Conservation (phyloP, 192 early-diverging fungal species). For the Geosiphon pyriformis region DNA sequence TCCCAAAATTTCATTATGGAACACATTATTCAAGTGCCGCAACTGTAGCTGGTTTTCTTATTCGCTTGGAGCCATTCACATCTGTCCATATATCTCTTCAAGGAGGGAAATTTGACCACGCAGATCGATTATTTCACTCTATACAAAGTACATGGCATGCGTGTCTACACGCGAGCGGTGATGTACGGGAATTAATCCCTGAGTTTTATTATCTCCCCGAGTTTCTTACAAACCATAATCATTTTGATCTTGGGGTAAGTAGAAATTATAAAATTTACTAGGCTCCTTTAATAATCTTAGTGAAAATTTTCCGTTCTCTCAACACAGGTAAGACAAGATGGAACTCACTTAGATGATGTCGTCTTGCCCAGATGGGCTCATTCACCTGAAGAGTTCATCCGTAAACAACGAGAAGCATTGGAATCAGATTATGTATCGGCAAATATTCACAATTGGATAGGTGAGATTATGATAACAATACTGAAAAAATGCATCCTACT, state of each 20-base stretch:
- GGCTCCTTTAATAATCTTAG: no score
- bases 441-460: slow-evolving; percentile 74
- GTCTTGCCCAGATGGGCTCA: slow-evolving; percentile 69
- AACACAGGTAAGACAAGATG: slow-evolving; percentile 19
- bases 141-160: slow-evolving; percentile 61
- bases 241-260: slow-evolving; percentile 45
- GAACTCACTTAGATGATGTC: slow-evolving; percentile 37
- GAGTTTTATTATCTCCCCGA: slow-evolving; percentile 91
- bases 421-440: slow-evolving; percentile 71
- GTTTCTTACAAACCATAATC: slow-evolving; percentile 63
- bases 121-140: slow-evolving; percentile 68
- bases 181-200: slow-evolving; percentile 86
- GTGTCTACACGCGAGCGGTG: slow-evolving; percentile 42
- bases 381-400: slow-evolving; percentile 75
- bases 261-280: no score
- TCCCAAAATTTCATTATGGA: slow-evolving; percentile 73
- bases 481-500: not conserved
- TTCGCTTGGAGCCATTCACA: slow-evolving; percentile 82
- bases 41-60: slow-evolving; percentile 72
- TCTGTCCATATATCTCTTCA: slow-evolving; percentile 30
- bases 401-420: slow-evolving; percentile 70
- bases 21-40: slow-evolving; percentile 91
- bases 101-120: slow-evolving; percentile 72
- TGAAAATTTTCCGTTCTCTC: no score
- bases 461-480: not conserved